Evolutionary conservation across 345 rosid species (phyloP), one percentile per base, ranked within the genome.

Genomic region (Brassica nigra): DNA sequence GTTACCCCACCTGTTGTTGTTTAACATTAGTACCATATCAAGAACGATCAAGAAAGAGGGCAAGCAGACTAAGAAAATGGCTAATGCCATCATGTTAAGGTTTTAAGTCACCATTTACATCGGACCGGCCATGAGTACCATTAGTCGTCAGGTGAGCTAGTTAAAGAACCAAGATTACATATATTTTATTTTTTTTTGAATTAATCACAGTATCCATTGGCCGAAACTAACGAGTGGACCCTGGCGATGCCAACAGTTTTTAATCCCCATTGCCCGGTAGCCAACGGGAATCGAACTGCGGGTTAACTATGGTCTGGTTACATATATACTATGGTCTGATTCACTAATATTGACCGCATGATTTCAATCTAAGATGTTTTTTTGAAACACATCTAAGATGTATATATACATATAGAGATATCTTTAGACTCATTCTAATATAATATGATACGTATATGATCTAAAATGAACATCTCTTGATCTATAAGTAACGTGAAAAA

Each of bases 1-100:
- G 97, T 85, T 20, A 93, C 95, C 4, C 98, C 98, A 34, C 97
- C 97, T 89, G 52, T 36, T 65, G 47, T 8, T 36, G 12, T 65
- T 65, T 65, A 2, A 36, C n/a, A 66, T 66, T 18, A 65, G 44
- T 65, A 36, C 47, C 47, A 65, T 10, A 42, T 62, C n/a, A 62
- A 8, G 31, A 6, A 15, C 10, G 20, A 62, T 28, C 16, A 4
- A 14, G 47, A 12, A 11, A 1, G 64, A 4, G n/a, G n/a, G 15
- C 9, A 29, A 62, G 36, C 34, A 5, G 34, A 11, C 37, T 6
- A 29, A 62, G 18, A 31, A 57, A 62, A 30, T 59, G 20, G 14
- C 31, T 62, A 15, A 2, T 31, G 67, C 67, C 18, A 58, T 58
- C 14, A 58, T 2, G 9, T 58, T 52, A 8, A 52, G 58, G 58